Conservation (phyloP, 2,329 filamentous ascomycete species). For the Camillea tinctor region DNA sequence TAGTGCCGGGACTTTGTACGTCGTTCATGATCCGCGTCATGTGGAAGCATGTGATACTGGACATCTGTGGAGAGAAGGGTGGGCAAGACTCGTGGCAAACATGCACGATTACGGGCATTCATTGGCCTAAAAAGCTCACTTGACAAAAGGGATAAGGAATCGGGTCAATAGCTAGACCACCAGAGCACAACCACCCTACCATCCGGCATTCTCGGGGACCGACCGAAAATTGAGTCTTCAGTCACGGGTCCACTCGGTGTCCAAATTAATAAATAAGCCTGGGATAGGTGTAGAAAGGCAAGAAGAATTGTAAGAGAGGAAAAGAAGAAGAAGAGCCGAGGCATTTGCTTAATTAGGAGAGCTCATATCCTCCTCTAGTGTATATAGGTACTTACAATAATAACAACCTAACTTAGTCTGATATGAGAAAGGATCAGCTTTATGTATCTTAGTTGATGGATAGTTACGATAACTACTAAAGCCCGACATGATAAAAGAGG, state of each 20-base stretch:
- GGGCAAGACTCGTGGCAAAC: not conserved
- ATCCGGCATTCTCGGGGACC: not conserved
- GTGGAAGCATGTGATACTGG: not conserved
- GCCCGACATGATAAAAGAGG: too few species aligned
- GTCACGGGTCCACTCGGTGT: not conserved
- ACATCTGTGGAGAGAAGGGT: not conserved
- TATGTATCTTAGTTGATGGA: too few species aligned
- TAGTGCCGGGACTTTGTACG: not conserved
- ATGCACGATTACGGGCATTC: not conserved
- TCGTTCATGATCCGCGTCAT: not conserved
- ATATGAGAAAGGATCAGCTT: too few species aligned
- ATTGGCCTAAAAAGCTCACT: not conserved
- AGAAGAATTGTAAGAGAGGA: not conserved
- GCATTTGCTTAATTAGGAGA: conserved; percentile 6
- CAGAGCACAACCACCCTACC: not conserved
- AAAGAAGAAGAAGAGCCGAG: conserved; percentile 9
- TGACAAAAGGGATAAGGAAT: too few species aligned
- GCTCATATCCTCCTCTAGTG: not conserved
- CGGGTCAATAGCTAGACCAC: too few species aligned
- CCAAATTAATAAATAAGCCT: too few species aligned
- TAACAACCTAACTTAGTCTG: not conserved
- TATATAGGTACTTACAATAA: not conserved
- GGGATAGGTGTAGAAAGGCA: too few species aligned
- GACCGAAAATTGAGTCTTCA: not conserved
- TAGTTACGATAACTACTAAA: too few species aligned